phyloP scores from a whole-genome alignment of 495 filamentous ascomycete species.

The Glonium stellatum region DNA sequence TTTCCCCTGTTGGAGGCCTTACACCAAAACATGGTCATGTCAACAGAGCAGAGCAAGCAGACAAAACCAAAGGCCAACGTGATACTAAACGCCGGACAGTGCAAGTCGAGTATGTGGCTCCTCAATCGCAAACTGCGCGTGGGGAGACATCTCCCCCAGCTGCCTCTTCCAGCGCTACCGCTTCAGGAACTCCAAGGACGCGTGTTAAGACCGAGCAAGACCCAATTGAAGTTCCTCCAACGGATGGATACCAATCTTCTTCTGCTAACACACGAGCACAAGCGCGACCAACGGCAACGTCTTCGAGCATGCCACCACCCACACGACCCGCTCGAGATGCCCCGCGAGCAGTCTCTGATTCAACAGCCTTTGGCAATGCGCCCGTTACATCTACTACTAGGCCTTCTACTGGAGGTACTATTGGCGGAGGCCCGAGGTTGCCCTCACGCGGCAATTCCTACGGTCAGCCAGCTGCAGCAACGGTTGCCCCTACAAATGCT shows the following conservation, averaged over 20 bases:
- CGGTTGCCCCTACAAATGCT: constrained; percentile 81
- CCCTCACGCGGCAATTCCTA: constrained; percentile 77
- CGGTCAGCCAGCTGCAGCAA: constrained; percentile 78
- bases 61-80: constrained; percentile 56
- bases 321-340: constrained; percentile 44
- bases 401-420: constrained; percentile 76
- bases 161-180: constrained; percentile 32
- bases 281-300: constrained; percentile 42
- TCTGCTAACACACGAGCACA: constrained; percentile 39
- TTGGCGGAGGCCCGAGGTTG: constrained; percentile 53
- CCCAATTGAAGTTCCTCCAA: constrained; percentile 37
- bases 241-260: constrained; percentile 24
- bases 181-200: constrained; percentile 36
- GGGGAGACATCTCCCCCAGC: constrained; percentile 45
- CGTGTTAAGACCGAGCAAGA: constrained; percentile 47
- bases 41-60: constrained; percentile 57
- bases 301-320: constrained; percentile 42
- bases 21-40: constrained; percentile 68
- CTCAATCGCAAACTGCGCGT: constrained; percentile 69
- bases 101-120: constrained; percentile 96
- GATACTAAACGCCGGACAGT: constrained; percentile 92
- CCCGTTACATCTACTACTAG: constrained; percentile 47
- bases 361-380: constrained; percentile 42
- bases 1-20: constrained; percentile 55
- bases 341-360: constrained; percentile 52